These are phyloP conservation scores for Colletotrichum truncatum DNA, from an alignment of 2,329 filamentous ascomycete genomes.

Conservation along the genomic window DNA sequence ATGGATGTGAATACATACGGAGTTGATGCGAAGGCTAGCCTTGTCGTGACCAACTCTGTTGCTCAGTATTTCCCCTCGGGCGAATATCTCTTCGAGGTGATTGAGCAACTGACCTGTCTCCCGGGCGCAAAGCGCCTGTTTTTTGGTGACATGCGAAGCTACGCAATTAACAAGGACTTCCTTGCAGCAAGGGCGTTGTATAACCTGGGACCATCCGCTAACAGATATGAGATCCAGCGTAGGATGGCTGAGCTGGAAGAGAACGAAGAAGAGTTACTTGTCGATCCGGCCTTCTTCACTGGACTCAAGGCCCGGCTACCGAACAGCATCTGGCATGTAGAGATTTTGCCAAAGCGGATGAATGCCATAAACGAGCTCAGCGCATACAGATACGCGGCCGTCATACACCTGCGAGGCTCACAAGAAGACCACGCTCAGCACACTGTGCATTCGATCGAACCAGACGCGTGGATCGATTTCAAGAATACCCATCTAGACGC, in stretches of 20 bases:
- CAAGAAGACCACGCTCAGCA: not conserved
- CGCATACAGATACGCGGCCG: conserved; percentile 38
- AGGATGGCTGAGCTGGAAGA: conserved; percentile 28
- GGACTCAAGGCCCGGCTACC: conserved; percentile 18
- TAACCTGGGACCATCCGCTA: not conserved
- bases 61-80: conserved; percentile 38
- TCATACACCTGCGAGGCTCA: conserved; percentile 33
- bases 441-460: conserved; percentile 24
- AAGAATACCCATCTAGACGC: not conserved
- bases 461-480: conserved; percentile 1
- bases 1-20: not conserved
- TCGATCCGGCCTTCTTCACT: conserved; percentile 38
- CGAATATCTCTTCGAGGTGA: conserved; percentile 33
- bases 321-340: conserved; percentile 36
- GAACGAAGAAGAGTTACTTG: conserved; percentile 34
- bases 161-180: conserved; percentile 31
- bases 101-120: conserved; percentile 23
- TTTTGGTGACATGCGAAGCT: conserved; percentile 35
- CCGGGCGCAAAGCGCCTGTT: conserved; percentile 15
- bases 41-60: conserved; percentile 35
- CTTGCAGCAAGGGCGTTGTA: conserved; percentile 4
- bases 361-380: conserved; percentile 40
- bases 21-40: not conserved
- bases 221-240: conserved; percentile 7
- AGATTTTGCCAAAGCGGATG: conserved; percentile 40